These are phyloP conservation scores for Anethum foeniculum DNA, from an alignment of 140 eudicot genomes.

Conservation along the genomic window DNA sequence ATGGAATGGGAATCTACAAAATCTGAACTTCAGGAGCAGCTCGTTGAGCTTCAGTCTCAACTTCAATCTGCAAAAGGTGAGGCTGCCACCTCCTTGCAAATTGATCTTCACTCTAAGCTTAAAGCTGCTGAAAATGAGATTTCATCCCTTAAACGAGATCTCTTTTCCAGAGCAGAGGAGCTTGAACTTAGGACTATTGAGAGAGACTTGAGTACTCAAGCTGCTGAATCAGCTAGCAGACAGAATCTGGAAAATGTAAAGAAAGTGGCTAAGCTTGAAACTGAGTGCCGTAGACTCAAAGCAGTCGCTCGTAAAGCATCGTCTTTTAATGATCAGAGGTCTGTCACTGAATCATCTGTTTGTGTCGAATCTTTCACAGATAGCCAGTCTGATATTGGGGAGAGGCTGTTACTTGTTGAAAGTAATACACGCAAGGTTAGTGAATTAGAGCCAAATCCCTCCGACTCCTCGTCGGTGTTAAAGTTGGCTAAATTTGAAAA, in stretches of 20 bases:
- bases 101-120: conserved; percentile 24
- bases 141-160: conserved; percentile 49
- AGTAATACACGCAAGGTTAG: not conserved
- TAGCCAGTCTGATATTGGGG: conserved; percentile 42
- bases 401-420: conserved; percentile 16
- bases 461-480: conserved; percentile 9
- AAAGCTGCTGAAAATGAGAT: conserved; percentile 50
- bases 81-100: conserved; percentile 8
- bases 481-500: conserved; percentile 20
- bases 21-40: conserved; percentile 48
- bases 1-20: conserved; percentile 53
- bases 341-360: conserved; percentile 18
- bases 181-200: conserved; percentile 53
- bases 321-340: conserved; percentile 9
- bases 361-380: conserved; percentile 39
- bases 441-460: conserved; percentile 16
- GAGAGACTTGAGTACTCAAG: conserved; percentile 64
- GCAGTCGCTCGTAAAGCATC: conserved; percentile 41
- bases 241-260: conserved; percentile 58
- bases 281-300: conserved; percentile 63
- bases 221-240: conserved; percentile 88
- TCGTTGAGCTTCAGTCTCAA: conserved; percentile 44
- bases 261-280: conserved; percentile 67
- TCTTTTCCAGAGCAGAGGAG: conserved; percentile 55
- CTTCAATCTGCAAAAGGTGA: conserved; percentile 35